Conservation (phyloP, 192 early-diverging fungal genomes). For the Podila minutissima region DNA sequence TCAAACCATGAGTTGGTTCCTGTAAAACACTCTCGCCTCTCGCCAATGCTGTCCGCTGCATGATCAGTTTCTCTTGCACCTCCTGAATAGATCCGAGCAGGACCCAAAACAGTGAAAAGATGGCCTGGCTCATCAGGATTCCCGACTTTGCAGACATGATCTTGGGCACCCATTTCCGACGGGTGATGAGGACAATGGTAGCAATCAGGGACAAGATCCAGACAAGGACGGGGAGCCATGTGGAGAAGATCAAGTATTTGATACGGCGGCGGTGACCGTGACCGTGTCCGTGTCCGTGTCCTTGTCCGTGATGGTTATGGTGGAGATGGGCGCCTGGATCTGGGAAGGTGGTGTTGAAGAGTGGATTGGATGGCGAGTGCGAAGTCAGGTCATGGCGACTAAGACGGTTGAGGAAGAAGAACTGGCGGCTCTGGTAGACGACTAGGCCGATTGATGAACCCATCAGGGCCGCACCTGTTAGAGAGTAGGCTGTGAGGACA, state of each 20-base stretch:
- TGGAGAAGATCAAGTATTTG: slow-evolving; percentile 10
- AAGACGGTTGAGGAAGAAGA: slow-evolving; percentile 13
- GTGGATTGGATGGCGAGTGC: neutral
- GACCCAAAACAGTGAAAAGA: slow-evolving; percentile 34
- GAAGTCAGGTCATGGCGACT: neutral
- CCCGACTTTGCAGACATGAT: slow-evolving; percentile 16
- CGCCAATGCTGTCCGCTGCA: neutral
- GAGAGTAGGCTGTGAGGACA: slow-evolving; percentile 31
- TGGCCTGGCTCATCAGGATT: slow-evolving; percentile 22
- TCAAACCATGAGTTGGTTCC: neutral
- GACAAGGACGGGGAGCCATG: slow-evolving; percentile 17
- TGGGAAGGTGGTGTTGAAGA: neutral
- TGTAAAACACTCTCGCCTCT: neutral
- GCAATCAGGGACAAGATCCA: slow-evolving; percentile 7
- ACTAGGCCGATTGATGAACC: slow-evolving; percentile 42
- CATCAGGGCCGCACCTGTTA: slow-evolving; percentile 37
- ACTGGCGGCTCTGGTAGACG: slow-evolving; percentile 34
- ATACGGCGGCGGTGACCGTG: neutral
- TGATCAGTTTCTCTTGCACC: slow-evolving; percentile 22
- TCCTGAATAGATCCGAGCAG: slow-evolving; percentile 17
- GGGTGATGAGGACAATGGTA: slow-evolving; percentile 4
- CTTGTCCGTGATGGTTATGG: slow-evolving; percentile 4
- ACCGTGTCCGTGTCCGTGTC: neutral
- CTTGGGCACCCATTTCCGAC: slow-evolving; percentile 19
- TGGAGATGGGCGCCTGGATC: neutral